A percentile compares a stretch with the other conserved stretches of the same genome.
phyloP scores from a whole-genome alignment of 2,329 filamentous ascomycete genomes.

The Gliomastix tumulicola region DNA sequence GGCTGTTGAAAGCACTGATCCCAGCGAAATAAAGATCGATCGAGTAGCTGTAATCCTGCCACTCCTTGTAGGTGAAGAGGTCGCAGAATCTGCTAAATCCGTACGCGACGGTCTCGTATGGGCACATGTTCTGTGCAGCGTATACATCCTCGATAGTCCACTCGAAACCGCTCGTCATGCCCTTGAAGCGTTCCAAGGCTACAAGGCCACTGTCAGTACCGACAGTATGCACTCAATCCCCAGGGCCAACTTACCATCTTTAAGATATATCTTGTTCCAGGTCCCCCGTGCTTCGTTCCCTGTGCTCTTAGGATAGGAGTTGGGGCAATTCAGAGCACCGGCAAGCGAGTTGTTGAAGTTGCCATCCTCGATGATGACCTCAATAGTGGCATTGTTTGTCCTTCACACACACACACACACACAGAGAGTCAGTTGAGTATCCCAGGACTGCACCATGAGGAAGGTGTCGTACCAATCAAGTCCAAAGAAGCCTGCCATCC shows the following conservation, averaged over 20 bases:
- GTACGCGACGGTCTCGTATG: slow-evolving; percentile 71
- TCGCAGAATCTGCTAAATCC: slow-evolving; percentile 70
- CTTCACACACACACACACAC: too few relatives aligned
- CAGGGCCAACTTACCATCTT: slow-evolving; percentile 34
- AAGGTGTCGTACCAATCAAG: slow-evolving; percentile 49
- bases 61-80: slow-evolving; percentile 70
- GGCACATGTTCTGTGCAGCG: slow-evolving; percentile 64
- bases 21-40: slow-evolving; percentile 61
- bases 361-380: slow-evolving; percentile 59
- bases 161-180: slow-evolving; percentile 47
- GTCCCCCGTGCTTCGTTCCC: slow-evolving; percentile 45
- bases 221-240: too few relatives aligned
- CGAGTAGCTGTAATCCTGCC: slow-evolving; percentile 65
- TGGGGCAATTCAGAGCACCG: slow-evolving; percentile 60
- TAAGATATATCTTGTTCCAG: slow-evolving; percentile 61
- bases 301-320: slow-evolving; percentile 42
- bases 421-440: too few relatives aligned
- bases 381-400: slow-evolving; percentile 65
- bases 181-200: slow-evolving; percentile 50
- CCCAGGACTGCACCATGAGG: not conserved
- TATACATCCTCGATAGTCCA: slow-evolving; percentile 60
- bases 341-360: slow-evolving; percentile 66
- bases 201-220: too few relatives aligned
- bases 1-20: slow-evolving; percentile 54
- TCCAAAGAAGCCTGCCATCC: slow-evolving; percentile 73